Conservation (phyloP, 2,329 filamentous ascomycete species). For the Aspergillus tamarii region DNA sequence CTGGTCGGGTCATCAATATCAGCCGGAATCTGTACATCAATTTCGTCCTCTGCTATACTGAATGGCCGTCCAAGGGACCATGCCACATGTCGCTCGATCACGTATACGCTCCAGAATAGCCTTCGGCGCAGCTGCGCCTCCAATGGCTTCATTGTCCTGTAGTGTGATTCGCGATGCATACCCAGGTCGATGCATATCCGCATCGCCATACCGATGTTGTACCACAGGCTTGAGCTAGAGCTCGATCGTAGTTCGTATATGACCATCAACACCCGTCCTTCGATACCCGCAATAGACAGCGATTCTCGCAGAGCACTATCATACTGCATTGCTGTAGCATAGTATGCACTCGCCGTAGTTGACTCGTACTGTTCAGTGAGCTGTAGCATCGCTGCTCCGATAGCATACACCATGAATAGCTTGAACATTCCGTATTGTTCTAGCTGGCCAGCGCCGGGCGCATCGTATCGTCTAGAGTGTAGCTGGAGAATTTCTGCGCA, state of each 20-base stretch:
- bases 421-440: conserved; percentile 23
- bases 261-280: conserved; percentile 28
- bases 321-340: conserved; percentile 18
- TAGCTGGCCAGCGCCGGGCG: background rate
- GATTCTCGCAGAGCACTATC: conserved; percentile 17
- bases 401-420: conserved; percentile 29
- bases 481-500: conserved; percentile 18
- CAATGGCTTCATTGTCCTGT: conserved; percentile 16
- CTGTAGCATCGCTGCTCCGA: conserved; percentile 22
- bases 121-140: conserved; percentile 25
- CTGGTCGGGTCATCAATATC: background rate
- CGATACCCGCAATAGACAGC: conserved; percentile 20
- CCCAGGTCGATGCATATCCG: conserved; percentile 32
- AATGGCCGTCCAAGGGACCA: conserved; percentile 36
- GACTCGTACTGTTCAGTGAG: conserved; percentile 16
- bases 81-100: conserved; percentile 29
- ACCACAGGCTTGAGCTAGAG: conserved; percentile 29
- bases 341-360: conserved; percentile 19
- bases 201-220: conserved; percentile 30
- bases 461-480: conserved; percentile 14
- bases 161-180: conserved; percentile 24
- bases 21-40: conserved; percentile 19
- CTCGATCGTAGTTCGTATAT: conserved; percentile 29
- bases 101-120: conserved; percentile 38
- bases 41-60: conserved; percentile 38